phyloP scores from a whole-genome alignment of 768 basidiomycete genomes.

The Candolleomyces eurysporus region DNA sequence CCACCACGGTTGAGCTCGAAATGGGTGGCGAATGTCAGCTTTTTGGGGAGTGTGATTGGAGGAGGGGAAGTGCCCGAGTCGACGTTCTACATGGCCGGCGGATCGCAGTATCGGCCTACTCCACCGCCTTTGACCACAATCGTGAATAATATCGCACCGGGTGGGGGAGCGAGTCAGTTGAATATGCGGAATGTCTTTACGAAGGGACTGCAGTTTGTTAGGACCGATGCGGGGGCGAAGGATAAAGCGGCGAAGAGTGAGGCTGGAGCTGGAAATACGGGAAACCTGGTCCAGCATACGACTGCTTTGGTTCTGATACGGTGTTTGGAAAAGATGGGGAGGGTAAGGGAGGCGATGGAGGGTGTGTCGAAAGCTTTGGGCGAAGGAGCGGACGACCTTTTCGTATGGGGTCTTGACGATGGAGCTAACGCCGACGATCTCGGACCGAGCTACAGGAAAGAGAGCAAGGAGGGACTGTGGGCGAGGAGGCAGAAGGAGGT shows the following conservation, averaged over 20 bases:
- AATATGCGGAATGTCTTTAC: conserved; percentile 74
- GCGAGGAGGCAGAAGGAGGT: conserved; percentile 59
- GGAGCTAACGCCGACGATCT: neutral
- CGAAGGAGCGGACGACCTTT: conserved; percentile 26
- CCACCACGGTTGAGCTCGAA: conserved; percentile 77
- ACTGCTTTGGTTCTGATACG: conserved; percentile 76
- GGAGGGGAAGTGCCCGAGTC: conserved; percentile 14
- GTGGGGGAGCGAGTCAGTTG: conserved; percentile 36
- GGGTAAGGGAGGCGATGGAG: conserved; percentile 55
- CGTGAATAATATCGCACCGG: conserved; percentile 77
- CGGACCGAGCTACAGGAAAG: neutral
- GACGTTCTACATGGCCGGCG: conserved; percentile 8
- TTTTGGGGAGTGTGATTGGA: conserved; percentile 76
- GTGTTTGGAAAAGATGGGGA: conserved; percentile 68
- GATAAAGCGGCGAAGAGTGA: neutral
- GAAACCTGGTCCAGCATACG: conserved; percentile 81
- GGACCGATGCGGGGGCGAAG: neutral
- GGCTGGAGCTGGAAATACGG: conserved; percentile 15
- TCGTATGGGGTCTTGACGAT: too few relatives aligned
- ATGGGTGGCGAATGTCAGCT: conserved; percentile 89
- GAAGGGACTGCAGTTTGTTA: conserved; percentile 63
- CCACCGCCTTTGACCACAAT: conserved; percentile 74
- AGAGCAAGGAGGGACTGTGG: conserved; percentile 62
- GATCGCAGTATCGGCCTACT: conserved; percentile 54
- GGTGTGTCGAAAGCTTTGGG: conserved; percentile 34